Evolutionary conservation across 352 stramenopile genomes (phyloP).

Genomic region (Phytophthora quininea): DNA sequence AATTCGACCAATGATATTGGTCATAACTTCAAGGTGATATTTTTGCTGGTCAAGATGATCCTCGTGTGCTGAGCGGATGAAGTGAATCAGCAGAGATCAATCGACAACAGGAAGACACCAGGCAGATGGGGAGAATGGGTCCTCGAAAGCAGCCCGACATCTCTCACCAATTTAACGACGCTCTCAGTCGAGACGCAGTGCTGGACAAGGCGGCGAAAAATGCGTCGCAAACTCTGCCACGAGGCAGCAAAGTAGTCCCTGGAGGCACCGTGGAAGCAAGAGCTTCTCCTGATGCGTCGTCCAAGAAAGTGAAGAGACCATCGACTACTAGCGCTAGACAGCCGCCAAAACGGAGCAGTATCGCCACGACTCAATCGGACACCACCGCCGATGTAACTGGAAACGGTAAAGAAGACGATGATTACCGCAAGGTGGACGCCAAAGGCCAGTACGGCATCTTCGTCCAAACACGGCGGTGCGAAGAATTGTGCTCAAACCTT

Average conservation of each 20-base stretch:
- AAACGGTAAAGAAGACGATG: background rate
- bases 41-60: background rate
- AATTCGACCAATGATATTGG: background rate
- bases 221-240: conserved; percentile 2
- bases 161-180: conserved; percentile 33
- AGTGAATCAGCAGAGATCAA: too few species aligned
- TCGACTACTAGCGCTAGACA: background rate
- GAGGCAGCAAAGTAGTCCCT: conserved; percentile 18
- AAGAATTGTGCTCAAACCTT: conserved; percentile 54
- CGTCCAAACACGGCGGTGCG: conserved; percentile 58
- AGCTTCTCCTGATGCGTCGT: background rate
- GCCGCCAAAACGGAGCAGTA: conserved; percentile 14
- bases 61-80: too few species aligned
- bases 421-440: conserved; percentile 30
- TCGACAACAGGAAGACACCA: too few species aligned
- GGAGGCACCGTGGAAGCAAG: conserved; percentile 7
- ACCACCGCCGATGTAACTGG: background rate
- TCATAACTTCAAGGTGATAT: background rate
- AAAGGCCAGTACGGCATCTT: conserved; percentile 58
- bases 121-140: background rate
- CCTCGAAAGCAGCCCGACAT: conserved; percentile 16
- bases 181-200: conserved; percentile 33
- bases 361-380: background rate
- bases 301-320: background rate
- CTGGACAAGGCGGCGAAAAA: conserved; percentile 1